phyloP scores from a whole-genome alignment of 2,329 filamentous ascomycete species.

The Chaetomiaceae sp. region DNA sequence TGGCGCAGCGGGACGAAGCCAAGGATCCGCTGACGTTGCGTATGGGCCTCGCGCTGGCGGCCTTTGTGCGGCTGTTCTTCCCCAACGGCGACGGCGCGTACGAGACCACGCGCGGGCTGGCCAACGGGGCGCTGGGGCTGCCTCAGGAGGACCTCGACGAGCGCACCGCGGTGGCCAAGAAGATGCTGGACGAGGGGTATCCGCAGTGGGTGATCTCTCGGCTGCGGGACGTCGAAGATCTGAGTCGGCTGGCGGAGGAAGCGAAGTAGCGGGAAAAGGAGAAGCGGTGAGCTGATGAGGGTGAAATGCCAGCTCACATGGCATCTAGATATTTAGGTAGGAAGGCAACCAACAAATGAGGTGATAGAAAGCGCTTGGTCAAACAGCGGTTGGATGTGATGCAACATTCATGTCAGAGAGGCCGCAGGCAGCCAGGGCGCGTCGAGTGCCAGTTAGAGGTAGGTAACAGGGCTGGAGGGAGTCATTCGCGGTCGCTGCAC shows the following conservation, averaged over 20 bases:
- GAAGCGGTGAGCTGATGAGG: too few relatives aligned
- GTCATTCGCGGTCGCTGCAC: too few relatives aligned
- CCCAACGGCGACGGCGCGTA: not conserved
- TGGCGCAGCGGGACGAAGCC: not conserved
- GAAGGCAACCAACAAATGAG: too few relatives aligned
- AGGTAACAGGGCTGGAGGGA: too few relatives aligned
- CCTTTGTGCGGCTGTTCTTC: not conserved
- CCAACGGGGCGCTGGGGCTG: not conserved
- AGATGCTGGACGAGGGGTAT: slow-evolving; percentile 1
- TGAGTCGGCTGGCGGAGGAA: not conserved
- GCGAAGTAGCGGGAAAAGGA: not conserved
- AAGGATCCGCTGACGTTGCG: not conserved
- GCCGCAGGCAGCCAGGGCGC: too few relatives aligned
- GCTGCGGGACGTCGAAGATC: not conserved
- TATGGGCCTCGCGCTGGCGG: not conserved
- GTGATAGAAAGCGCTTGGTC: too few relatives aligned
- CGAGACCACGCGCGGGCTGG: not conserved
- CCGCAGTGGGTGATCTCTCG: not conserved
- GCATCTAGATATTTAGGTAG: too few relatives aligned
- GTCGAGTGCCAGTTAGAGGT: too few relatives aligned
- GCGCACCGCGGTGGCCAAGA: not conserved
- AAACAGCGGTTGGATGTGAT: too few relatives aligned
- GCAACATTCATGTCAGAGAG: too few relatives aligned
- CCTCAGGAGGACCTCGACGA: slow-evolving; percentile 2
- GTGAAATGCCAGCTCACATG: too few relatives aligned